phyloP scores from a whole-genome alignment of 225 moss, liverwort and hornwort species.

The Straminergon stramineum region DNA sequence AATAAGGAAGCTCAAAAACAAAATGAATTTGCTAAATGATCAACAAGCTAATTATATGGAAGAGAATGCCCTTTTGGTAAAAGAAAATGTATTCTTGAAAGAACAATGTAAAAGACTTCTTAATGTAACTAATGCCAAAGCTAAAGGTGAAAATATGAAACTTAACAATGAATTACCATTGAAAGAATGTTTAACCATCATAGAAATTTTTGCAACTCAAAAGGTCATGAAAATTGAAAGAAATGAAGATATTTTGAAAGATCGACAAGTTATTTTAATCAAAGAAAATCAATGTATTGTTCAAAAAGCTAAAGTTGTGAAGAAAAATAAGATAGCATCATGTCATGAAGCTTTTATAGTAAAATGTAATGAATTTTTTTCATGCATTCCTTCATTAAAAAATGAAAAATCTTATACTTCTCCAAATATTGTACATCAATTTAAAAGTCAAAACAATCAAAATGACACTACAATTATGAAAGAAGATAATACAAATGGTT shows the following conservation, averaged over 20 bases:
- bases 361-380: too few relatives aligned
- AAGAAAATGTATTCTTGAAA: background rate
- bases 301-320: background rate
- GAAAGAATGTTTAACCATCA: background rate
- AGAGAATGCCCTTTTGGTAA: background rate
- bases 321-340: background rate
- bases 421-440: too few relatives aligned
- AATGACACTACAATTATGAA: too few relatives aligned
- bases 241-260: background rate
- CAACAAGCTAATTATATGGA: background rate
- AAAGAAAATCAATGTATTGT: background rate
- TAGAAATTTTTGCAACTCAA: background rate
- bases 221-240: background rate
- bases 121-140: background rate
- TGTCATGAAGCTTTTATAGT: background rate
- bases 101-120: background rate
- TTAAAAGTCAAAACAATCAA: too few relatives aligned
- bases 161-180: too few relatives aligned
- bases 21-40: background rate
- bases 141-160: background rate
- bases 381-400: too few relatives aligned
- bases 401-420: too few relatives aligned
- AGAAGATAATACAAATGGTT: too few relatives aligned
- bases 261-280: background rate
- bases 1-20: background rate